These are phyloP conservation scores for Alternaria novae-zelandiae DNA, from an alignment of 2,329 filamentous ascomycete genomes.

Conservation along the genomic window DNA sequence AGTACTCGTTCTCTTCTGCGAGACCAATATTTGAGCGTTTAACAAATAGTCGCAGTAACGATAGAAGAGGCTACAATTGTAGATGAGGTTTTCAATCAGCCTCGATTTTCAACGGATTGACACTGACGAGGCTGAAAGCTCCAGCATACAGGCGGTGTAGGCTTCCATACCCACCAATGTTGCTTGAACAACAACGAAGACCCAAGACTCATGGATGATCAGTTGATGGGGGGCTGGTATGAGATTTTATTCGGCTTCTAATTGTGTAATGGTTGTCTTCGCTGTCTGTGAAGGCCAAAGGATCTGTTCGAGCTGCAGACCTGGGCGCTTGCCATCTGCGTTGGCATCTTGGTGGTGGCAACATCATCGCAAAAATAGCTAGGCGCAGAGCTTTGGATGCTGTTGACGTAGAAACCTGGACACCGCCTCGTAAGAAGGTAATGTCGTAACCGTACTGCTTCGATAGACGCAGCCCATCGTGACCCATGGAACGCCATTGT, in stretches of 20 bases:
- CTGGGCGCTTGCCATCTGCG: background rate
- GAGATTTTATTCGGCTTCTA: background rate
- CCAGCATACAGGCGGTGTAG: slow-evolving; percentile 7
- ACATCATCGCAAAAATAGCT: background rate
- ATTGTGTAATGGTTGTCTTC: background rate
- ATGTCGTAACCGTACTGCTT: background rate
- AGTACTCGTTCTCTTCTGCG: too few species aligned
- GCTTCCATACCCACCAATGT: slow-evolving; percentile 1
- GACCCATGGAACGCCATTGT: background rate
- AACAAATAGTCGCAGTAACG: background rate
- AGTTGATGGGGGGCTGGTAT: background rate
- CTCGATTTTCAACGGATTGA: background rate
- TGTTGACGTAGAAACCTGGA: background rate
- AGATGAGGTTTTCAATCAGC: too few species aligned
- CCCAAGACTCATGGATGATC: background rate
- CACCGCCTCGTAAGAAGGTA: background rate
- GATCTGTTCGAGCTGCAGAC: background rate
- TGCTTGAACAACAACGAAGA: slow-evolving; percentile 2
- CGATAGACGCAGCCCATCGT: background rate
- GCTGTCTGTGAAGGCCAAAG: background rate
- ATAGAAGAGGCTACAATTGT: background rate
- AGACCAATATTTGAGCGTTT: too few species aligned
- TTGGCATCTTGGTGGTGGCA: background rate
- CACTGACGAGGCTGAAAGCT: slow-evolving; percentile 6
- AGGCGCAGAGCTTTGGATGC: background rate